Evolutionary conservation across 805 yeast genomes (phyloP), one percentile per base, ranked within the genome.

Genomic region (Middelhovenomyces tepae): DNA sequence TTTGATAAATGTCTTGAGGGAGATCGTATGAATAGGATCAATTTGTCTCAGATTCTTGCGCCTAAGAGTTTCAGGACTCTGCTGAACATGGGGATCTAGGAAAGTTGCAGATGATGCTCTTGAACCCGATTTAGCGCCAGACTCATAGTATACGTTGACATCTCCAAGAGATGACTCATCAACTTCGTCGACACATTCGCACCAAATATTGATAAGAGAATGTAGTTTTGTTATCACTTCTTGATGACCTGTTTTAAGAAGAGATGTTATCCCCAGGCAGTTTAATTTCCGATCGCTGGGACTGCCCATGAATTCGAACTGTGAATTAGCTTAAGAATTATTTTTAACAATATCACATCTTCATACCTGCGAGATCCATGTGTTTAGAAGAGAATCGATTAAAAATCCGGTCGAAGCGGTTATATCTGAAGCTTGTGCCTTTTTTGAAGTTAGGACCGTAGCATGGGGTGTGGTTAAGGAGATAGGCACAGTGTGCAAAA

Each of bases 231-330:
- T 42, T 30, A 59, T 41, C 9, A 60, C 45, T 1, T 51, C 44
- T 2, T 47, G 38, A 16, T 50, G 40, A 2, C 62, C 61, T 1
- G 67, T 57, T 18, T 65, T 54, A 8, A 72, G 44, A 32, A 80
- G 45, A 7, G 76, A 57, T 3, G 78, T 59, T 6, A 81, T 52
- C 0, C 83, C 91, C 38, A 83, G 53, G 3, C 76, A 58, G 43
- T 71, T 74, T 33, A 78, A 59, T 54, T 89, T 89, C 40, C 80
- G 73, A 44, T 75, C 73, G 38, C 83, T 67, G 1, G 94, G 87
- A 46, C 78, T 85, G 26, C 79, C 81, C 36, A 82, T 69, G n/a
- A n/a, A n/a, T n/a, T n/a, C n/a, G n/a, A n/a, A n/a, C n/a, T n/a
- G n/a, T n/a, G n/a, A n/a, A n/a, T n/a, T n/a, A n/a, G n/a, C n/a